Conservation (phyloP, 2,329 filamentous ascomycete species). For the Macrophomina pseudophaseolina region DNA sequence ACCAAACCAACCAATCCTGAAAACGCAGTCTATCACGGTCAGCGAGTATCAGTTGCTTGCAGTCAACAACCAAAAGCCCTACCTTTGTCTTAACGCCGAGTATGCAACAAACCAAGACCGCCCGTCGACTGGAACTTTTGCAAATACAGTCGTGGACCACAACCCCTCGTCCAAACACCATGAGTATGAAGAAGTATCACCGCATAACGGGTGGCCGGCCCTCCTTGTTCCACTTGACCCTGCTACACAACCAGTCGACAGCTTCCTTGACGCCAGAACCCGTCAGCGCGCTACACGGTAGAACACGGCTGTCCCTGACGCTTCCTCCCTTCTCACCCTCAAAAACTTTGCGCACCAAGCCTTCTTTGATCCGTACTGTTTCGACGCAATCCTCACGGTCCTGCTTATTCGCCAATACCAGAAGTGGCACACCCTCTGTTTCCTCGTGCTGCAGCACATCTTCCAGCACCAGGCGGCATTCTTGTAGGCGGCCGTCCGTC, state of each 20-base stretch:
- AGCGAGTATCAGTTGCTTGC: not conserved
- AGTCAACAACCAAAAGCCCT: not conserved
- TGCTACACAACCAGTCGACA: slow-evolving; percentile 92
- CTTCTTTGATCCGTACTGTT: slow-evolving; percentile 96
- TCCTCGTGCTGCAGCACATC: slow-evolving; percentile 86
- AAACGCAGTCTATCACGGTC: slow-evolving; percentile 7
- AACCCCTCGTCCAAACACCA: not conserved
- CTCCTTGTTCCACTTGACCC: slow-evolving; percentile 97
- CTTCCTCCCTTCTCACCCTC: slow-evolving; percentile 87
- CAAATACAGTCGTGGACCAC: not conserved
- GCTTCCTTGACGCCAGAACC: slow-evolving; percentile 85
- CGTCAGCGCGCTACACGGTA: slow-evolving; percentile 90
- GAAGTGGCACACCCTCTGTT: slow-evolving; percentile 85
- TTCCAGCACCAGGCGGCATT: slow-evolving; percentile 88
- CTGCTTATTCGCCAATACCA: slow-evolving; percentile 97
- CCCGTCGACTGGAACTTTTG: not conserved
- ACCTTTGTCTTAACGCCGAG: slow-evolving; percentile 2
- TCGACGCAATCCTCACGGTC: slow-evolving; percentile 97
- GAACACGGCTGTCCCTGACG: slow-evolving; percentile 86
- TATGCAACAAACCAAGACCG: not conserved
- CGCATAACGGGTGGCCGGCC: slow-evolving; percentile 90
- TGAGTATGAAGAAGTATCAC: slow-evolving; percentile 51
- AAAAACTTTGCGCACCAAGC: slow-evolving; percentile 91
- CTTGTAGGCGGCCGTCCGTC: slow-evolving; percentile 69
- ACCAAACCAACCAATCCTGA: slow-evolving; percentile 1